These are phyloP conservation scores for Coemansia sp. DNA, from an alignment of 192 early-diverging fungal species.

Conservation along the genomic window DNA sequence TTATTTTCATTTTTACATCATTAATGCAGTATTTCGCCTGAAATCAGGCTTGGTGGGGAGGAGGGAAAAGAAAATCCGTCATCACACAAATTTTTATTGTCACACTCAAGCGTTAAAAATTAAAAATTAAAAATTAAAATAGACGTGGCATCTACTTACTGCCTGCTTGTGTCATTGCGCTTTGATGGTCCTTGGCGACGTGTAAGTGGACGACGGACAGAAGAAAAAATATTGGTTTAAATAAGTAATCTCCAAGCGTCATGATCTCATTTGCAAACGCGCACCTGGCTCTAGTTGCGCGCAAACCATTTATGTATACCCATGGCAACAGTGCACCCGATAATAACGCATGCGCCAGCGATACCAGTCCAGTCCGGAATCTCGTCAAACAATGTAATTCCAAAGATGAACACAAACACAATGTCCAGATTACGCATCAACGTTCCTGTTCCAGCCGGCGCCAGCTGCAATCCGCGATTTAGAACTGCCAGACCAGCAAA, in stretches of 20 bases:
- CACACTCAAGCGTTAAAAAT: too few relatives aligned
- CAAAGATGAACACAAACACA: constrained; percentile 76
- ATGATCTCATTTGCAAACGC: too few relatives aligned
- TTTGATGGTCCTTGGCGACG: too few relatives aligned
- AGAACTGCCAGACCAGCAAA: constrained; percentile 71
- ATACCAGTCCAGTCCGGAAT: constrained; percentile 58
- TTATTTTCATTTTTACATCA: constrained; percentile 1
- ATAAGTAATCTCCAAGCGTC: not conserved
- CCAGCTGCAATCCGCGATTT: constrained; percentile 74
- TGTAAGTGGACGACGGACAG: too few relatives aligned
- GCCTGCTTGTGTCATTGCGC: too few relatives aligned
- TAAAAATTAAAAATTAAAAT: too few relatives aligned
- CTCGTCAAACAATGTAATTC: constrained; percentile 69
- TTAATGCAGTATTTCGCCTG: not conserved
- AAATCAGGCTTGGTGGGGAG: not conserved
- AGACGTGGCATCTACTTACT: too few relatives aligned
- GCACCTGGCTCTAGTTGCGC: too few relatives aligned
- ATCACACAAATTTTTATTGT: not conserved
- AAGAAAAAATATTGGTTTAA: too few relatives aligned
- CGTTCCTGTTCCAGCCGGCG: constrained; percentile 69
- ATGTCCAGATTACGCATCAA: constrained; percentile 82
- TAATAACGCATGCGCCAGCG: constrained; percentile 65
- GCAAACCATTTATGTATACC: constrained; percentile 61
- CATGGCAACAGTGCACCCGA: constrained; percentile 62
- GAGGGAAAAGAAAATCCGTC: not conserved